phyloP scores from a whole-genome alignment of 768 basidiomycete genomes.

The Nevesoporus exiguus region DNA sequence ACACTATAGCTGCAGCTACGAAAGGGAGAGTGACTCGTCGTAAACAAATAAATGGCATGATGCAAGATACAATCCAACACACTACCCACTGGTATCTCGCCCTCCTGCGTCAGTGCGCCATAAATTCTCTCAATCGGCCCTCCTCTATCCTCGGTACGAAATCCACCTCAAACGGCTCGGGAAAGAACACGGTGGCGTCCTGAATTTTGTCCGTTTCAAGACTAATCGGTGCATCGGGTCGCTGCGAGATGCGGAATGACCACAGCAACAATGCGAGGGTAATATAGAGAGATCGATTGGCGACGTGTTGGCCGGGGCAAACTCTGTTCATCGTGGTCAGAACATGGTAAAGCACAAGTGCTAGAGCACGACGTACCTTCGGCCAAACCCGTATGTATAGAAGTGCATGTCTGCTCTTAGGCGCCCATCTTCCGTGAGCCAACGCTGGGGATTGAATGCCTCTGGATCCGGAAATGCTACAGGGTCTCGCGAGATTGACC shows the following conservation, averaged over 20 bases:
- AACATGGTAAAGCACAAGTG: no score
- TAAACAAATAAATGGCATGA: no score
- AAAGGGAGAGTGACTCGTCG: no score
- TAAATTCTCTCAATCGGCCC: constrained; percentile 27
- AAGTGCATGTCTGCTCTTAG: background rate
- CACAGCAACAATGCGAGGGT: constrained; percentile 59
- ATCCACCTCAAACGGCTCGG: constrained; percentile 51
- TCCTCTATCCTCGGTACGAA: constrained; percentile 46
- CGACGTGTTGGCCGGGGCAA: constrained; percentile 60
- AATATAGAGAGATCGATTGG: constrained; percentile 48
- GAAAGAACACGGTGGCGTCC: constrained; percentile 53
- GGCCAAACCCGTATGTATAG: background rate
- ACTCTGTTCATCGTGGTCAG: no score
- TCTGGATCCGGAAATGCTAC: background rate
- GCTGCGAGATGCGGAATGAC: constrained; percentile 53
- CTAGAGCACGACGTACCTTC: constrained; percentile 26
- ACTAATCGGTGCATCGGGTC: constrained; percentile 52
- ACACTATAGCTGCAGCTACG: no score
- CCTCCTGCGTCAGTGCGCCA: no score
- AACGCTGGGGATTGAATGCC: background rate
- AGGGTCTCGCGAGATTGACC: background rate
- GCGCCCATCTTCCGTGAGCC: background rate
- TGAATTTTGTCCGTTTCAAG: constrained; percentile 50
- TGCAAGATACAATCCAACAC: no score
- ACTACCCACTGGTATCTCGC: no score